phyloP scores from a whole-genome alignment of 495 filamentous ascomycete genomes.

The Aspergillus saccharolyticus region DNA sequence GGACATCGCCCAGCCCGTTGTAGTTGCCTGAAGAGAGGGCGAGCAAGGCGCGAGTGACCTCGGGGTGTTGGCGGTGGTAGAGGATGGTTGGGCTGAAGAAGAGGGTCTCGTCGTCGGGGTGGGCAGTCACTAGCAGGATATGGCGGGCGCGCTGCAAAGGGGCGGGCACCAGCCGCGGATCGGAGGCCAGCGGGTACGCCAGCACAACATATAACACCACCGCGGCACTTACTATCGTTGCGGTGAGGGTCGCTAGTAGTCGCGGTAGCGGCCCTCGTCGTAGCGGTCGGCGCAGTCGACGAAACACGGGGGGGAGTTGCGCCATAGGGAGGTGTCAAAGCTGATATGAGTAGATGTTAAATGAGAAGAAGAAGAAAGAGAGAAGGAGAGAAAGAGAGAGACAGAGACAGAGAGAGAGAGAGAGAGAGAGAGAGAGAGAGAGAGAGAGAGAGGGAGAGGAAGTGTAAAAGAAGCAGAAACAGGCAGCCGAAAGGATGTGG shows the following conservation, averaged over 20 bases:
- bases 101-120: slow-evolving; percentile 13
- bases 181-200: slow-evolving; percentile 9
- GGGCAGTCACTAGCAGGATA: slow-evolving; percentile 12
- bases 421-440: too few species aligned
- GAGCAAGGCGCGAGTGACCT: slow-evolving; percentile 1
- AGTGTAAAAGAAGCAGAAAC: too few species aligned
- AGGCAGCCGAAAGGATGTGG: not conserved
- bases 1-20: slow-evolving; percentile 2
- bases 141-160: slow-evolving; percentile 6
- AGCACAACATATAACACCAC: slow-evolving; percentile 8
- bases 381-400: not conserved
- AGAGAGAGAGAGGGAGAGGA: too few species aligned
- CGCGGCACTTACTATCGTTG: not conserved
- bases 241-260: not conserved
- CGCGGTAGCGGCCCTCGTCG: not conserved
- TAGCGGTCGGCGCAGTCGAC: not conserved
- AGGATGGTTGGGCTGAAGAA: slow-evolving; percentile 12
- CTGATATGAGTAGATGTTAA: not conserved
- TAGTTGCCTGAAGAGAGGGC: slow-evolving; percentile 5
- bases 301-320: not conserved
- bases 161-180: slow-evolving; percentile 7
- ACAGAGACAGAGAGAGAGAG: too few species aligned
- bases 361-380: not conserved
- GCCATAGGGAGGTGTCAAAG: not conserved
- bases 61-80: not conserved